Evolutionary conservation across 257 asterid species (phyloP).

Genomic region (Gentiana dahurica): DNA sequence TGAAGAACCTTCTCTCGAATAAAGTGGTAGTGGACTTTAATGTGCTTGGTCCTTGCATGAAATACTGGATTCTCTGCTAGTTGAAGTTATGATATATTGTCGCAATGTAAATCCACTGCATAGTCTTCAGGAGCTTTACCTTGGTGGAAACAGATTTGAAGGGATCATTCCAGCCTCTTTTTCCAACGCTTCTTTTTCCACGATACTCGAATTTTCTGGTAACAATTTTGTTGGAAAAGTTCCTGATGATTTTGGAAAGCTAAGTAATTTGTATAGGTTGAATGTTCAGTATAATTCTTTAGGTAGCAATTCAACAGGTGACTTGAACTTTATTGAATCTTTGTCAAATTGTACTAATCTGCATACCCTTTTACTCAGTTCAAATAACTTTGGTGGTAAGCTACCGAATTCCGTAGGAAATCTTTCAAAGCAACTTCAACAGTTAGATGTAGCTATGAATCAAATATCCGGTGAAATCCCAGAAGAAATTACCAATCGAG

Average conservation of each 20-base stretch:
- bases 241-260: slow-evolving; percentile 18
- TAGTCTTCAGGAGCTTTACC: slow-evolving; percentile 4
- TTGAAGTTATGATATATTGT: too few species aligned
- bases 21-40: too few species aligned
- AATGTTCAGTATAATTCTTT: slow-evolving; percentile 7
- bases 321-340: slow-evolving; percentile 22
- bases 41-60: too few species aligned
- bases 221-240: slow-evolving; percentile 22
- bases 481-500: slow-evolving; percentile 18
- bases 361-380: slow-evolving; percentile 2
- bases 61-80: too few species aligned
- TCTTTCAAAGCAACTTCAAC: slow-evolving; percentile 17
- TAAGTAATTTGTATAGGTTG: slow-evolving; percentile 6
- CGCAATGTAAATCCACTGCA: too few species aligned
- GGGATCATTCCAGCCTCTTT: slow-evolving; percentile 24
- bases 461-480: slow-evolving; percentile 32
- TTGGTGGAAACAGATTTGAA: slow-evolving; percentile 11
- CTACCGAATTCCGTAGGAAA: slow-evolving; percentile 26
- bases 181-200: slow-evolving; percentile 17
- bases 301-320: slow-evolving; percentile 15
- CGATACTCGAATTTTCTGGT: neutral
- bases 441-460: slow-evolving; percentile 13
- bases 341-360: slow-evolving; percentile 25
- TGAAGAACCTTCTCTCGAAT: too few species aligned
- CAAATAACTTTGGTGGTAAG: slow-evolving; percentile 21